Percentiles rank a stretch among this genome's conserved stretches.
Conservation (phyloP, 805 yeast genomes). For the Candida schatavii region DNA sequence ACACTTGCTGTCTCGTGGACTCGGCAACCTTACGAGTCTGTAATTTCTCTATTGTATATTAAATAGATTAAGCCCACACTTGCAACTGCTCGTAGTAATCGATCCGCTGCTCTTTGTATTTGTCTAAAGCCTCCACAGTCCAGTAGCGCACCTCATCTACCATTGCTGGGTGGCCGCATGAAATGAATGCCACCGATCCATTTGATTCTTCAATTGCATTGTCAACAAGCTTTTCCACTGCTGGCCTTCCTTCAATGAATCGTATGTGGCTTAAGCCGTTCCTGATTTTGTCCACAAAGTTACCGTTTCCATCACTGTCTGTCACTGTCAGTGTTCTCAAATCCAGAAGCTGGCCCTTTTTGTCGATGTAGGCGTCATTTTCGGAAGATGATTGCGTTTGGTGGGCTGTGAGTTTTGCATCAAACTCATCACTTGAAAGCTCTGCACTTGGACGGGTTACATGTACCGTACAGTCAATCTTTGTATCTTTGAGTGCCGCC, state of each 20-base stretch:
- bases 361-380: background rate
- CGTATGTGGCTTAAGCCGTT: constrained; percentile 29
- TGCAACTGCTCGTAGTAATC: constrained; percentile 76
- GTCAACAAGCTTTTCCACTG: constrained; percentile 35
- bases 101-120: constrained; percentile 42
- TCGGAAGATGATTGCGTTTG: background rate
- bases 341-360: background rate
- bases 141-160: constrained; percentile 54
- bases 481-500: constrained; percentile 10
- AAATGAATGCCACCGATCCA: constrained; percentile 50
- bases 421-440: background rate
- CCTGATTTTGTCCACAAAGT: constrained; percentile 4
- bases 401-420: background rate
- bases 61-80: constrained; percentile 50
- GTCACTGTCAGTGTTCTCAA: background rate
- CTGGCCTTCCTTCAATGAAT: constrained; percentile 49
- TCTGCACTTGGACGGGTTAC: constrained; percentile 15
- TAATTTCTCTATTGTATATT: no score
- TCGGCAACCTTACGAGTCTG: no score
- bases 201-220: constrained; percentile 32
- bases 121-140: constrained; percentile 41
- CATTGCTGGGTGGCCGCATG: constrained; percentile 63
- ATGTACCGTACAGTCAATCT: constrained; percentile 15
- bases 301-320: no score
- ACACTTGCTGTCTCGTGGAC: no score